Base-by-base conservation (phyloP, 768 basidiomycete species). In the Podaxis sp. region DNA sequence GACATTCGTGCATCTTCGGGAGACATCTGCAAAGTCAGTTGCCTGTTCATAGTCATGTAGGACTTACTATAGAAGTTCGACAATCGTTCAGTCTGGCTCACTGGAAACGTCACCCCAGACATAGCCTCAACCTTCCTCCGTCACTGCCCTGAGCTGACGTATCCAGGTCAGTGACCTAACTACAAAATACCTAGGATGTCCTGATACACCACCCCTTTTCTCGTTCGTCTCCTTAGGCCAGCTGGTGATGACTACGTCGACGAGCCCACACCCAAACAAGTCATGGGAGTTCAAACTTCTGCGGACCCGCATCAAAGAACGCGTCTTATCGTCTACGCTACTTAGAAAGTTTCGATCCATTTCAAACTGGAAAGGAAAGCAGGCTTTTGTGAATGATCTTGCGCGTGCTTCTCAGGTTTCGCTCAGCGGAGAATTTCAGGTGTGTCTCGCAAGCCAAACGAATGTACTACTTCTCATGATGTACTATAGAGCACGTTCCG, bases 351-450 rank as follows among this genome's bases (percentile, higher is more conserved):
- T 54, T 17, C 28, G 17, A 36, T 54, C 26, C 20, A 33, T 54
- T 37, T 54, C 52, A 20, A 54, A 26, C 4, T 33, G 52, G 30
- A 36, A 36, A 15, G 36, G 17, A 17, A 30, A 17, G n/a, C 52
- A n/a, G 12, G n/a, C 33, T 17, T n/a, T 36, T 36, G 52, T 54
- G 28, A 36, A 54, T 17, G 30, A 54, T 33, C 33, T 33, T 36
- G 52, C 52, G 15, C 52, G n/a, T 17, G 30, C 52, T n/a, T 54
- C 52, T 36, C 52, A 36, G 30, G 28, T 54, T n/a, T 54, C 52
- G 10, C 33, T 54, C 28, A n/a, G 28, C 4, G 36, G 30, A 20
- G 52, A 54, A 36, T 20, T 6, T 54, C 30, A 28, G 28, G 44
- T 20, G 20, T 20, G 44, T 46, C 44, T 17, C 7, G 8, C 44